These are phyloP conservation scores for Prunus mongolica DNA, from an alignment of 306 rosid species.

Conservation along the genomic window DNA sequence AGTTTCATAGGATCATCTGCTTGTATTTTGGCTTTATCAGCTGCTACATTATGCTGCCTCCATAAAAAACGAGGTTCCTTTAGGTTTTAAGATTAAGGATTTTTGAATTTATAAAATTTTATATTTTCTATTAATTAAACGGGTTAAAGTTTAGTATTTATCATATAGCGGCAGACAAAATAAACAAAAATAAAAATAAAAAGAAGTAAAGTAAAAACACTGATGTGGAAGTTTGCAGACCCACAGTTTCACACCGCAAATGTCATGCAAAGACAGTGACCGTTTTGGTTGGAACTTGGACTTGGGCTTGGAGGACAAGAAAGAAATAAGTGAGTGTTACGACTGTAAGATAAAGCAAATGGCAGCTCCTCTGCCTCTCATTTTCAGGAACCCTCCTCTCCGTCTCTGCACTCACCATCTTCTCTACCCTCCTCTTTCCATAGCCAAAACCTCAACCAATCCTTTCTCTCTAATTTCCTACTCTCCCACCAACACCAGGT, in stretches of 20 bases:
- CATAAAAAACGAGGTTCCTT: no score
- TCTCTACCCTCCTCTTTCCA: constrained; percentile 10
- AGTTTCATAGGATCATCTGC: neutral
- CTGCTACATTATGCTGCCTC: no score
- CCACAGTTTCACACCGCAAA: neutral
- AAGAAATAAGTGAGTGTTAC: neutral
- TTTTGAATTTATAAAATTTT: no score
- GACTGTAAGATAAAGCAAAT: constrained; percentile 27
- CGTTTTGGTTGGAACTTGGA: neutral
- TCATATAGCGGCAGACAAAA: neutral
- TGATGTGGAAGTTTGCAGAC: neutral
- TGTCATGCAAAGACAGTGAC: neutral
- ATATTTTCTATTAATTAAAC: no score
- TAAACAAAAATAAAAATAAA: neutral
- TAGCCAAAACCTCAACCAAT: neutral
- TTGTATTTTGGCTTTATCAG: neutral
- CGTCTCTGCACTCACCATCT: neutral
- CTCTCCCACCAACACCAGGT: constrained; percentile 11
- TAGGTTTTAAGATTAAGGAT: no score
- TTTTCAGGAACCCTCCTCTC: constrained; percentile 17
- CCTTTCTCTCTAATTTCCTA: constrained; percentile 19
- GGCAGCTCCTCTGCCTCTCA: constrained; percentile 51
- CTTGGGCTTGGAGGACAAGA: constrained; percentile 10
- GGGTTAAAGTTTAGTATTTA: neutral
- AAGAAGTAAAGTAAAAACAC: neutral